Evolutionary conservation across 129 eudicot species (phyloP), one percentile per base, ranked within the genome.

Genomic region (Escallonia herrerae): DNA sequence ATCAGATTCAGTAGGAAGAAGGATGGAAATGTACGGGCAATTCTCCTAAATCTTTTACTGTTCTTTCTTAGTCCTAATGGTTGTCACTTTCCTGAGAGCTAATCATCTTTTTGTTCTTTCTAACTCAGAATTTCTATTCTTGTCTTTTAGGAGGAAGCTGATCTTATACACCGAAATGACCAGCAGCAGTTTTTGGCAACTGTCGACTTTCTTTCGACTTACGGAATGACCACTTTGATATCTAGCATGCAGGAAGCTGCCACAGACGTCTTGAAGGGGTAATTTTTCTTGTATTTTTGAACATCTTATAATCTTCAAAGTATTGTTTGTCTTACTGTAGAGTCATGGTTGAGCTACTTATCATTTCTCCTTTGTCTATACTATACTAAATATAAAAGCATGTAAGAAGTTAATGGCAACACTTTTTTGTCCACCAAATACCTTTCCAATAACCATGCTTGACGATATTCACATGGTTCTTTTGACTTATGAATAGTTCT

Each of bases 131-230:
- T 22, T 22, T 40, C 54, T 71, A 12, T 58, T 15, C 15, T 58
- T 3, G 4, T 13, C 13, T 53, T 73, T 56, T 81, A 93, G 99
- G 96, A 89, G 58, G 93, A 89, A 82, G 86, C 78, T 52, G 86
- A 83, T 66, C 73, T 78, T 62, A 83, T 83, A 8, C 89, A 93
- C 66, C 72, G 70, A 69, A 68, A 77, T 45, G 98, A 86, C 63
- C 82, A 83, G 72, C 87, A 86, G 70, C 86, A 83, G 76, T 93
- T 83, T 81, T 68, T 93, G 77, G 87, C 91, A 49, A 78, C 79
- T 81, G 95, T 89, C 13, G 99, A 93, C 84, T 93, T 75, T 72
- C 90, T 93, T 50, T 82, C 96, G 53, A 82, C 78, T 72, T 66
- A 73, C 69, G 90, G 86, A 69, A 75, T 93, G 73, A 87, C 86